phyloP scores from a whole-genome alignment of 139 green algal species.

The Chlamydomonas sp. region DNA sequence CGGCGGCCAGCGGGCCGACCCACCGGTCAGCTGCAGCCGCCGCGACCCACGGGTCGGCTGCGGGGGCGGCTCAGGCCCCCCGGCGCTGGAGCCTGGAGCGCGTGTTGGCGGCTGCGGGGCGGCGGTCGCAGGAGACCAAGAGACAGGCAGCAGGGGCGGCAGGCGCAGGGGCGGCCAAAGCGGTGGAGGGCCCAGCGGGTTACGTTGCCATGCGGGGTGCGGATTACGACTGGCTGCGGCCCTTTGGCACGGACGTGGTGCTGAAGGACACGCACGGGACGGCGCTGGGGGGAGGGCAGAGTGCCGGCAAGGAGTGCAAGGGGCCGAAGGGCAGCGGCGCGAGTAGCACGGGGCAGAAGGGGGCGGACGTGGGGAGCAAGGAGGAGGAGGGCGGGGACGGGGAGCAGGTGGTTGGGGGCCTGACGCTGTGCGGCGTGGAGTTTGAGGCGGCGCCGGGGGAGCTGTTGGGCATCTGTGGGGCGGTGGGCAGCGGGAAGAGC shows the following conservation, averaged over 20 bases:
- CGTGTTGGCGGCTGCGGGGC: neutral
- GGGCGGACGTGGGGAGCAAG: neutral
- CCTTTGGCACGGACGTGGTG: constrained; percentile 6
- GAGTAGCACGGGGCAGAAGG: too few species aligned
- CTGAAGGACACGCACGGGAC: constrained; percentile 4
- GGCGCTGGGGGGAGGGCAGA: neutral
- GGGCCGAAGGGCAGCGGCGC: too few species aligned
- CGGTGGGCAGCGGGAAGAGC: constrained; percentile 76
- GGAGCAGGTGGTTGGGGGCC: too few species aligned
- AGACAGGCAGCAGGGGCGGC: neutral
- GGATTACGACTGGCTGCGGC: constrained; percentile 71
- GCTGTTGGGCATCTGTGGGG: constrained; percentile 78
- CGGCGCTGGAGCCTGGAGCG: neutral
- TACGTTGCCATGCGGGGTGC: constrained; percentile 57
- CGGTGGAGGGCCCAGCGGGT: constrained; percentile 37
- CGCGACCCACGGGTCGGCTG: neutral
- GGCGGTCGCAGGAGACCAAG: neutral
- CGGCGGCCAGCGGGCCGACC: too few species aligned
- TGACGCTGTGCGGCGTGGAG: constrained; percentile 60
- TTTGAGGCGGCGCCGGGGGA: constrained; percentile 64
- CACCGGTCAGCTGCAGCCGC: neutral
- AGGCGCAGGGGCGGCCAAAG: neutral
- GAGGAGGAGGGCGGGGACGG: constrained; percentile 1
- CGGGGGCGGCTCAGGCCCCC: neutral
- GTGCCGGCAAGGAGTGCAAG: neutral